These are phyloP conservation scores for Beauveria medogensis DNA, from an alignment of 2,329 filamentous ascomycete genomes.

Conservation along the genomic window DNA sequence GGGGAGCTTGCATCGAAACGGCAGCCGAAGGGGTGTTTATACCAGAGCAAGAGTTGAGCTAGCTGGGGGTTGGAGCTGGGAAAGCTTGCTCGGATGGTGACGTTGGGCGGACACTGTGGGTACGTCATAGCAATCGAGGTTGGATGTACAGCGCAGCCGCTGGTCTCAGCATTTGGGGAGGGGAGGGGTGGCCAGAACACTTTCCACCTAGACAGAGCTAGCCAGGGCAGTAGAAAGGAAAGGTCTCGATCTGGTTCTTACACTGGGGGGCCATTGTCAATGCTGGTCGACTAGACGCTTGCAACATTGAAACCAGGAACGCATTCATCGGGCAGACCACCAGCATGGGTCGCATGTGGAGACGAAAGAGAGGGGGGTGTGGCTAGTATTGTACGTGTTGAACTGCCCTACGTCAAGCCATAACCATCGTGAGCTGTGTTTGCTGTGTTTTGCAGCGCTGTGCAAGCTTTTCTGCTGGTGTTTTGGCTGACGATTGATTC, in stretches of 20 bases:
- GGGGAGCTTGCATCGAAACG: neutral
- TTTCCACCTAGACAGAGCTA: neutral
- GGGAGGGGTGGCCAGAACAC: neutral
- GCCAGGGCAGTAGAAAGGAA: neutral
- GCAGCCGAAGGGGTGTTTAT: conserved; percentile 12
- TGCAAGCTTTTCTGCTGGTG: no score
- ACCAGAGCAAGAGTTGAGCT: neutral
- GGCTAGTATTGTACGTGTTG: neutral
- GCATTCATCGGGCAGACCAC: neutral
- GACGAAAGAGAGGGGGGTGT: neutral
- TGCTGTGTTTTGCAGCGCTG: no score
- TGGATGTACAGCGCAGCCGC: neutral
- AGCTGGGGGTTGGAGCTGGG: conserved; percentile 7
- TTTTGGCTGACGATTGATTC: neutral
- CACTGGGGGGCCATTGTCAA: neutral
- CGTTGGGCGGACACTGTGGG: conserved; percentile 7
- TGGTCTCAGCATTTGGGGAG: neutral
- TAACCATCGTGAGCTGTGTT: no score
- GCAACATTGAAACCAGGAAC: conserved; percentile 10
- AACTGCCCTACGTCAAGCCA: no score
- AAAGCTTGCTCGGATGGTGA: conserved; percentile 11
- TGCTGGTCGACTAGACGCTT: neutral
- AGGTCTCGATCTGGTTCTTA: neutral
- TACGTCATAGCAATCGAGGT: conserved; percentile 12
- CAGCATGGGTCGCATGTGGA: neutral